Evolutionary conservation across 441 rosid species (phyloP), one percentile per base, ranked within the genome.

Genomic region (Capsella rubella): DNA sequence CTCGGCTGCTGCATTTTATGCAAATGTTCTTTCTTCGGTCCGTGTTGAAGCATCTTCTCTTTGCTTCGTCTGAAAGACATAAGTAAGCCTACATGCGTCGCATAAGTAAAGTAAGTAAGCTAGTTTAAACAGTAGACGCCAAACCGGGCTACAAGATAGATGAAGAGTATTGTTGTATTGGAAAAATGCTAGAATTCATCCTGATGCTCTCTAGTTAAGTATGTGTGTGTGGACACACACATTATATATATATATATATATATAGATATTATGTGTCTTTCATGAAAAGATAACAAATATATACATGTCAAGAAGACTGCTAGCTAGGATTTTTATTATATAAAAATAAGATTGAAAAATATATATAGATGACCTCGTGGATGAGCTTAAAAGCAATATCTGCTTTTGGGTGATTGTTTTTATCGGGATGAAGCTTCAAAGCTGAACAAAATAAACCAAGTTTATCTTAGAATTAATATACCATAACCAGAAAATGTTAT

Each of bases 361-460:
- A n/a, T n/a, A n/a, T n/a, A 70, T 35, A 51, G 73, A 85, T 69
- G 59, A 95, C 99, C 99, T 95, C 91, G 29, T 88, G 86, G 53
- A 92, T 80, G 63, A 95, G 96, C 84, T 89, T 95, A 87, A 95
- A 95, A 4, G 99, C 99, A 69, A 83, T 27, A 58, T 87, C 99
- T 47, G 99, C 91, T 60, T 88, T 85, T 3, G 92, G 98, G 65
- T 92, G 98, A 49, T 78, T 81, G 75, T 95, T 95, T 87, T 92
- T 95, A 73, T 95, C 99, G 0, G 99, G 99, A 73, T 95, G 99
- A 81, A 92, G 82, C 79, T 87, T 96, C 86, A 95, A 78, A 80
- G 97, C 99, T 92, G 86, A 80, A 56, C n/a, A 60, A 59, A n/a
- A 12, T 28, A 8, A 31, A 64, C 11, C 25, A 21, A 21, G 52